Evolutionary conservation across 164 flowering plant genomes (phyloP), one percentile per base, ranked within the genome.

Genomic region (Vitis vinifera): DNA sequence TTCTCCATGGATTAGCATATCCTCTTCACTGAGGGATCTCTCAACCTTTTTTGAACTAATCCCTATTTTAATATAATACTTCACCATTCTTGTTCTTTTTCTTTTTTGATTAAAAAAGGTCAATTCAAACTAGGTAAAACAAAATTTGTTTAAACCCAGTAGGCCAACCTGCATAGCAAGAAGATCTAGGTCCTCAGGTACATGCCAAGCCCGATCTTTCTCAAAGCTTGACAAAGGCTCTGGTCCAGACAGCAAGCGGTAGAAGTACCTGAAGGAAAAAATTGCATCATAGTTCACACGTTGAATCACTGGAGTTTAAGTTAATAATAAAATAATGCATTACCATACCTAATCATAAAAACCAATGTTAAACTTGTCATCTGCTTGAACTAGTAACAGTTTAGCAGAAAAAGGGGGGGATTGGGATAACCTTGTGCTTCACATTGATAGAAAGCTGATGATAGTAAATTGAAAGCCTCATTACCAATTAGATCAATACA

Each of bases 161-260:
- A 23, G 44, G 13, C 62, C 14, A 58, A 91, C 99, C 97, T 91
- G 90, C 97, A 96, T 93, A 9, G 95, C 82, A 68, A 47, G 66
- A 71, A 92, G 65, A 86, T 96, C 79, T 9, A 96, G 75, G 48
- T 89, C 84, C 65, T 85, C 89, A 13, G 85, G 76, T 49, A 90
- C 87, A 84, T 96, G 98, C 99, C 99, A 96, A 27, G 93, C 98
- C 9, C 97, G 87, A 23, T 89, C 97, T 74, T 84, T 93, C 75
- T 96, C 99, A 80, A 93, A 91, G 55, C 77, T 78, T 48, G 99
- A 90, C 79, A 96, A 66, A 66, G 83, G 83, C 74, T 91, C 97
- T 62, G 91, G 85, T 16, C 99, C 95, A 62, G 86, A 86, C 30
- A 90, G 71, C 75, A 96, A 55, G 60, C 97, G 94, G 44, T 96